Evolutionary conservation across 2,329 filamentous ascomycete species (phyloP).

Genomic region (Colletotrichum higginsianum): DNA sequence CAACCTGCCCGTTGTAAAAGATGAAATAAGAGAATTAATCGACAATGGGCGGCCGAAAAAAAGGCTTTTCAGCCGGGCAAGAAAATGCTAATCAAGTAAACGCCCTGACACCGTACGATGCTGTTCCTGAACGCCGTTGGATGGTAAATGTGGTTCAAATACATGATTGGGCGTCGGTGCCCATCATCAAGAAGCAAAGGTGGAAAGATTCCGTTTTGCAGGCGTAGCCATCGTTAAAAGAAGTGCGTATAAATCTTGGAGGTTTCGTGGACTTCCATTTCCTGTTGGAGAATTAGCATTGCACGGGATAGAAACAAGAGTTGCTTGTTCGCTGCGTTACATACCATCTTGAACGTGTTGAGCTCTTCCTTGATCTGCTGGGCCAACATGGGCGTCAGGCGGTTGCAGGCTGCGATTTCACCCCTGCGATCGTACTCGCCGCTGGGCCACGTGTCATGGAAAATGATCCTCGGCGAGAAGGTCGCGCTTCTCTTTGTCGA

Average conservation of each 20-base stretch:
- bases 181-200: conserved; percentile 50
- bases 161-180: conserved; percentile 58
- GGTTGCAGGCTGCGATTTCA: conserved; percentile 97
- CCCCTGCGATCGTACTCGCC: conserved; percentile 96
- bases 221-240: conserved; percentile 78
- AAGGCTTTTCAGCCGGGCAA: conserved; percentile 27
- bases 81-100: conserved; percentile 53
- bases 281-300: conserved; percentile 72
- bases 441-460: conserved; percentile 96
- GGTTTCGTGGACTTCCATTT: conserved; percentile 99
- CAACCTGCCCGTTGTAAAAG: conserved; percentile 20
- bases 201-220: conserved; percentile 47
- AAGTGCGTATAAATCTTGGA: conserved; percentile 99
- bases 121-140: conserved; percentile 68
- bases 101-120: conserved; percentile 73
- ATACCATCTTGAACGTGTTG: conserved; percentile 99
- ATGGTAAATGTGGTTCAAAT: conserved; percentile 65
- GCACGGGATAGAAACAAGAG: not conserved
- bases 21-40: conserved; percentile 49
- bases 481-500: conserved; percentile 74
- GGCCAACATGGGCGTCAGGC: conserved; percentile 94
- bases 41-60: conserved; percentile 48
- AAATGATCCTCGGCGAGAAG: conserved; percentile 94
- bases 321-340: conserved; percentile 48
- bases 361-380: conserved; percentile 99